These are phyloP conservation scores for Achlya hypogyna DNA, from an alignment of 352 stramenopile genomes.

Conservation along the genomic window DNA sequence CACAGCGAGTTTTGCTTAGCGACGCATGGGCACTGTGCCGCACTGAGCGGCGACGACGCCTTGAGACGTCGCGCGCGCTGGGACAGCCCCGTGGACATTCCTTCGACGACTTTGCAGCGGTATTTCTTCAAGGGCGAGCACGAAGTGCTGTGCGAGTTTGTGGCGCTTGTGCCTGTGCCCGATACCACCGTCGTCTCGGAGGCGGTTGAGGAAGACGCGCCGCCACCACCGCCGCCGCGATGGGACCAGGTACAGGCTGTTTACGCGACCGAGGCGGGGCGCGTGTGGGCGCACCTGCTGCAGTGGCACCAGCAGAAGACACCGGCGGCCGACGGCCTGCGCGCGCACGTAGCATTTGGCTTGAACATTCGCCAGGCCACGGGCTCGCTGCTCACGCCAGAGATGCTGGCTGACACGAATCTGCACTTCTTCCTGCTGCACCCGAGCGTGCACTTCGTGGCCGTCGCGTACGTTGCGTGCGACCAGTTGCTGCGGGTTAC, in stretches of 20 bases:
- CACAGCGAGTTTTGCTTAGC: background rate
- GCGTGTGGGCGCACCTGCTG: background rate
- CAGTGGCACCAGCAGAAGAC: background rate
- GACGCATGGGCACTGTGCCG: background rate
- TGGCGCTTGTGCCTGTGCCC: background rate
- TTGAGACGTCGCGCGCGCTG: background rate
- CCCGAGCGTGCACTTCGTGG: background rate
- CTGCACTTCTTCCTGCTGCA: background rate
- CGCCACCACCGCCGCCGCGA: background rate
- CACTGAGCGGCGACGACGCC: background rate
- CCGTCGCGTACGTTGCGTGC: background rate
- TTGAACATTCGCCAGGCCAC: slow-evolving; percentile 10
- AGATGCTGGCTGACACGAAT: slow-evolving; percentile 1
- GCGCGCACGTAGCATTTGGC: slow-evolving; percentile 3
- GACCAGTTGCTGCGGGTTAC: background rate
- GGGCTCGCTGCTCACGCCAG: background rate
- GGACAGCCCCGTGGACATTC: background rate
- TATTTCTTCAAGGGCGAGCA: slow-evolving; percentile 18
- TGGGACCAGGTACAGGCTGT: background rate
- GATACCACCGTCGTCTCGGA: background rate
- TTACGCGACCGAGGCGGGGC: background rate
- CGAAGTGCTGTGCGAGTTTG: slow-evolving; percentile 14
- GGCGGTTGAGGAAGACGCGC: background rate
- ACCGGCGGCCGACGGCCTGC: background rate
- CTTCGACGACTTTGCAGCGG: background rate